phyloP scores from a whole-genome alignment of 148 eudicot species.

The Diospyros lotus region DNA sequence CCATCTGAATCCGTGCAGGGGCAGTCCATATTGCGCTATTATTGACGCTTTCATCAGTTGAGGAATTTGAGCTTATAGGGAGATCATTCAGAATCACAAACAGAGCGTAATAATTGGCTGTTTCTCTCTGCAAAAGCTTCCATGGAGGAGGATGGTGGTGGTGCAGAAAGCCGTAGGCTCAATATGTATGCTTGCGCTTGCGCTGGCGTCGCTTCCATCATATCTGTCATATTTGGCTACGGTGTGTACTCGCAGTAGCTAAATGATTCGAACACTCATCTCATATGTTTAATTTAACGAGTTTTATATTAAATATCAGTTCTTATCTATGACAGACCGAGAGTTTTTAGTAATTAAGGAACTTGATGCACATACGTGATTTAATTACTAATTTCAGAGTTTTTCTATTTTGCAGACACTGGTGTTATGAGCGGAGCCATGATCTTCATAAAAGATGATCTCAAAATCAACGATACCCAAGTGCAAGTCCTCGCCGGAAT shows the following conservation, averaged over 20 bases:
- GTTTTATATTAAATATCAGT: not conserved
- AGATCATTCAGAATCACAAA: too few relatives aligned
- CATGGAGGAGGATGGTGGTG: slow-evolving; percentile 25
- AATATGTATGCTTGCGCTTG: slow-evolving; percentile 63
- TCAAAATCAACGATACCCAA: slow-evolving; percentile 49
- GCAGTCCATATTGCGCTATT: too few relatives aligned
- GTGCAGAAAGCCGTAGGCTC: slow-evolving; percentile 14
- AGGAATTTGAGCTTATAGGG: too few relatives aligned
- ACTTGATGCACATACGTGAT: too few relatives aligned
- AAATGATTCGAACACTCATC: too few relatives aligned
- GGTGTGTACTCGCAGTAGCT: slow-evolving; percentile 21
- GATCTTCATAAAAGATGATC: slow-evolving; percentile 67
- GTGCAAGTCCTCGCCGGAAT: slow-evolving; percentile 62
- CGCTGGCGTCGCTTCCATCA: slow-evolving; percentile 58
- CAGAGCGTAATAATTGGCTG: too few relatives aligned
- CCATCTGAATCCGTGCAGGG: too few relatives aligned
- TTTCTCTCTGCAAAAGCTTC: not conserved
- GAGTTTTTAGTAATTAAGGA: too few relatives aligned
- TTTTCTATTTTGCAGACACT: slow-evolving; percentile 41
- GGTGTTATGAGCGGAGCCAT: slow-evolving; percentile 91
- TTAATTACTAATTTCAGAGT: not conserved
- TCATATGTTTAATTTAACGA: too few relatives aligned
- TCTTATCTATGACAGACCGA: not conserved
- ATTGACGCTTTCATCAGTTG: too few relatives aligned
- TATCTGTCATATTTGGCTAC: slow-evolving; percentile 70